Conservation (phyloP, 2,329 filamentous ascomycete genomes). For the Sphaerulina populicola region DNA sequence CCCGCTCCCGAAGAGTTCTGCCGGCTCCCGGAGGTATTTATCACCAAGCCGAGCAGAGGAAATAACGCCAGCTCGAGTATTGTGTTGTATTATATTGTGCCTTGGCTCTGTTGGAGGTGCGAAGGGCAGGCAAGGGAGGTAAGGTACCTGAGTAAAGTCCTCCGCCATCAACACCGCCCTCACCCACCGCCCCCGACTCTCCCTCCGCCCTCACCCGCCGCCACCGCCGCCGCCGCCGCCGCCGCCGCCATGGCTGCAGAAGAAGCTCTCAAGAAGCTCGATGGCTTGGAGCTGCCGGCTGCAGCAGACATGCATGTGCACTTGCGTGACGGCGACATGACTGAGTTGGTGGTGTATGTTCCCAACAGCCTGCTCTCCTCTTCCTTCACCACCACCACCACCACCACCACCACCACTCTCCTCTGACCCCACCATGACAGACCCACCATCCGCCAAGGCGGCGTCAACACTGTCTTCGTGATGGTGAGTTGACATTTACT, state of each 20-base stretch:
- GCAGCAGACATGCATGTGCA: slow-evolving; percentile 47
- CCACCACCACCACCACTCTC: not conserved
- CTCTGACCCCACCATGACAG: slow-evolving; percentile 22
- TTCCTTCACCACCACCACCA: not conserved
- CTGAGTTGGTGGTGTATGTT: slow-evolving; percentile 38
- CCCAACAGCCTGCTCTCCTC: not conserved
- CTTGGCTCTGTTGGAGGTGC: not conserved
- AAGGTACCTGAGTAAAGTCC: no score
- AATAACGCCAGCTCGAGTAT: not conserved
- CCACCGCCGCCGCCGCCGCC: not conserved
- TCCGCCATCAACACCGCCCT: no score
- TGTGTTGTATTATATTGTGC: not conserved
- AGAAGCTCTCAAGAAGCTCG: slow-evolving; percentile 33
- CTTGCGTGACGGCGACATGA: slow-evolving; percentile 46
- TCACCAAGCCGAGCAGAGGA: not conserved
- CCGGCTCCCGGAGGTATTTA: not conserved
- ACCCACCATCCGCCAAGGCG: slow-evolving; percentile 44
- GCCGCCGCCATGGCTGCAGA: slow-evolving; percentile 1
- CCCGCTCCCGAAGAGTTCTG: no score
- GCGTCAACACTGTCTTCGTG: slow-evolving; percentile 48
- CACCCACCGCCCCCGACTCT: not conserved
- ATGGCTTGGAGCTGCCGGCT: slow-evolving; percentile 41
- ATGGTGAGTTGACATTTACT: slow-evolving; percentile 40
- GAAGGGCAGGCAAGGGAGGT: no score
- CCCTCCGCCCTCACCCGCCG: not conserved